A percentile compares a stretch with the other conserved stretches of the same genome.
Evolutionary conservation across 805 yeast genomes (phyloP).

Genomic region (Candida stauntonica): DNA sequence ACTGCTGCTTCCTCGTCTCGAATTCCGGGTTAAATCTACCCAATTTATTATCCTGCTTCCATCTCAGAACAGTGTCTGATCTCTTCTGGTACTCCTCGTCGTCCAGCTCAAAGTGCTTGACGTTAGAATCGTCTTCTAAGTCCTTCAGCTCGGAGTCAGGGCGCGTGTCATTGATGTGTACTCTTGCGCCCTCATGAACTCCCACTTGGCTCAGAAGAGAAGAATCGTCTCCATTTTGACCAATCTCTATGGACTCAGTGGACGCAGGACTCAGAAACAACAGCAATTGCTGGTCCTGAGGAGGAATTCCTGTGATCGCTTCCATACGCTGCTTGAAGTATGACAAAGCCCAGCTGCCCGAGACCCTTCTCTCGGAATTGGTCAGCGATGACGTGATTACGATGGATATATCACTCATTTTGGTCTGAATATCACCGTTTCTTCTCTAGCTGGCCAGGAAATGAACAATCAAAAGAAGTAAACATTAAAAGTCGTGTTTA

Average conservation of each 20-base stretch:
- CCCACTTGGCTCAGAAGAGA: background rate
- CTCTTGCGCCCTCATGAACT: conserved; percentile 11
- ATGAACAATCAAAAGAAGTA: too few species aligned
- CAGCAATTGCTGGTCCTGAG: conserved; percentile 46
- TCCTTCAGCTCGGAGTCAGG: conserved; percentile 47
- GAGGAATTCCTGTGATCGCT: conserved; percentile 69
- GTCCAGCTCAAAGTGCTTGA: conserved; percentile 41
- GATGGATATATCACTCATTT: conserved; percentile 40
- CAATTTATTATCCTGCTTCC: conserved; percentile 66
- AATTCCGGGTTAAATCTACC: conserved; percentile 69
- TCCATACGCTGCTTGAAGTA: conserved; percentile 55
- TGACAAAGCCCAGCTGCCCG: conserved; percentile 55
- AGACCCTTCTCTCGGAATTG: conserved; percentile 63
- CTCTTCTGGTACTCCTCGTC: conserved; percentile 60
- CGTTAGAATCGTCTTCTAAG: conserved; percentile 32
- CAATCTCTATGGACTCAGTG: conserved; percentile 27
- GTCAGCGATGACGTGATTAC: conserved; percentile 62
- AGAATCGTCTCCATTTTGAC: background rate
- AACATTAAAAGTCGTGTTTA: too few species aligned
- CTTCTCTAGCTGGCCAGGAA: too few species aligned
- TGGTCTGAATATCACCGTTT: too few species aligned
- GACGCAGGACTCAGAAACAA: conserved; percentile 36
- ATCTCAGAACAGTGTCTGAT: conserved; percentile 59
- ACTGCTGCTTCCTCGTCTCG: conserved; percentile 28
- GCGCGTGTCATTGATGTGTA: conserved; percentile 53